A percentile compares a stretch with the other conserved stretches of the same genome.
These are phyloP conservation scores for Epichloe gansuensis DNA, from an alignment of 2,329 filamentous ascomycete species.

Conservation along the genomic window DNA sequence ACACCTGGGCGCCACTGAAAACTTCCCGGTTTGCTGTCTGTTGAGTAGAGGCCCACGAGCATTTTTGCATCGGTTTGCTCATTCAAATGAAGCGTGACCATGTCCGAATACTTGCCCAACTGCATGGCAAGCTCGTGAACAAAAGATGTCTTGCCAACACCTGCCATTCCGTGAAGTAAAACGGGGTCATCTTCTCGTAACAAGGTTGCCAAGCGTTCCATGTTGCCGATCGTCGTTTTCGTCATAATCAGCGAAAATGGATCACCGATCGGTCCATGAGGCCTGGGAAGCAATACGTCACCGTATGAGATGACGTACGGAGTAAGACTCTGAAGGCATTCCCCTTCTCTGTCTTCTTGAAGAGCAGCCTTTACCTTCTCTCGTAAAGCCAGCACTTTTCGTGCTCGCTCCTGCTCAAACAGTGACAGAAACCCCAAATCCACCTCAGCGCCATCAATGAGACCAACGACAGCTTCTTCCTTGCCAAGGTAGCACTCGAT, in stretches of 20 bases:
- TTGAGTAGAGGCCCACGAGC: slow-evolving; percentile 87
- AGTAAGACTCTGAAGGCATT: slow-evolving; percentile 36
- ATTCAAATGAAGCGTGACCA: slow-evolving; percentile 93
- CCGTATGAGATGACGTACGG: slow-evolving; percentile 53
- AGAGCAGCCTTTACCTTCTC: slow-evolving; percentile 21
- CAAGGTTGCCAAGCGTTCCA: slow-evolving; percentile 54
- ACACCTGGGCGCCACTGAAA: slow-evolving; percentile 91
- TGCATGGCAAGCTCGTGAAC: slow-evolving; percentile 71
- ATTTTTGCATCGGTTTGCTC: slow-evolving; percentile 98
- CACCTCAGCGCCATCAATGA: slow-evolving; percentile 62
- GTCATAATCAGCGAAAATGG: slow-evolving; percentile 53
- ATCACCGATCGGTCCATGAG: slow-evolving; percentile 34
- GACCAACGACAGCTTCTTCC: slow-evolving; percentile 48
- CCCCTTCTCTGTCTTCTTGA: slow-evolving; percentile 4
- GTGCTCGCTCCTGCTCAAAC: slow-evolving; percentile 42
- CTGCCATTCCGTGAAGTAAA: slow-evolving; percentile 69
- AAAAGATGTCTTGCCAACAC: slow-evolving; percentile 81
- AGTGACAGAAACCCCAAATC: slow-evolving; percentile 66
- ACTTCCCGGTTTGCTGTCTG: slow-evolving; percentile 72
- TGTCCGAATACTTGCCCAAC: slow-evolving; percentile 64
- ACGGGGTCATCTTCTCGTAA: slow-evolving; percentile 60
- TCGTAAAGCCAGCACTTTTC: slow-evolving; percentile 31
- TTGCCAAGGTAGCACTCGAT: slow-evolving; percentile 51
- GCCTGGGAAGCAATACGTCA: slow-evolving; percentile 53
- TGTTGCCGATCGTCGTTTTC: slow-evolving; percentile 58